A percentile compares a stretch with the other conserved stretches of the same genome.
phyloP scores from a whole-genome alignment of 371 early-diverging fungal genomes.

The Zancudomyces culisetae region DNA sequence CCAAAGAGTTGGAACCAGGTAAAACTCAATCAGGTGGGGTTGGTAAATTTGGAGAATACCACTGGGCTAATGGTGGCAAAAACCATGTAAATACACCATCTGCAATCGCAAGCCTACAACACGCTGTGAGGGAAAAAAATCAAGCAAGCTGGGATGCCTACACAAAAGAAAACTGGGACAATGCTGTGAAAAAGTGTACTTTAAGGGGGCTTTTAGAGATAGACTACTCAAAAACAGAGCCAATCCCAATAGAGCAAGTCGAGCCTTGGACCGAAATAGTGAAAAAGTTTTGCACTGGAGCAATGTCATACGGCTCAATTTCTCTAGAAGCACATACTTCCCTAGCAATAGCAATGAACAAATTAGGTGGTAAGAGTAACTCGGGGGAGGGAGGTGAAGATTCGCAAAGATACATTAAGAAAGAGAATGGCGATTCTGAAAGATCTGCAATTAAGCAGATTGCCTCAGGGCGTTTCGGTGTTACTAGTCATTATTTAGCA shows the following conservation, averaged over 20 bases:
- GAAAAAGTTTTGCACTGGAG: slow-evolving; percentile 91
- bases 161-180: slow-evolving; percentile 51
- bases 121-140: slow-evolving; percentile 89
- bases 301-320: slow-evolving; percentile 97
- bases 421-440: slow-evolving; percentile 48
- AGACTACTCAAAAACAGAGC: slow-evolving; percentile 36
- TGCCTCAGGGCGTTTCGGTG: slow-evolving; percentile 93
- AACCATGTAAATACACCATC: slow-evolving; percentile 79
- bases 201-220: slow-evolving; percentile 89
- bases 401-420: slow-evolving; percentile 47
- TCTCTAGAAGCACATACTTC: slow-evolving; percentile 84
- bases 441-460: slow-evolving; percentile 95
- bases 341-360: slow-evolving; percentile 87
- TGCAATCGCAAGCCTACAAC: slow-evolving; percentile 74
- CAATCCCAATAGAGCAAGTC: slow-evolving; percentile 80
- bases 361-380: slow-evolving; percentile 86
- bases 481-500: slow-evolving; percentile 77
- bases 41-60: slow-evolving; percentile 89
- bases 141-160: slow-evolving; percentile 65
- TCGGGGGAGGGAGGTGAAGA: slow-evolving; percentile 97
- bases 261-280: slow-evolving; percentile 92
- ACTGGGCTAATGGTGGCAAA: slow-evolving; percentile 87
- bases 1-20: too few species aligned
- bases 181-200: slow-evolving; percentile 68
- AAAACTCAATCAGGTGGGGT: too few species aligned